Percentiles rank a stretch among this genome's conserved stretches.
Evolutionary conservation across 805 yeast genomes (phyloP).

Genomic region (Wickerhamiella azymoides): DNA sequence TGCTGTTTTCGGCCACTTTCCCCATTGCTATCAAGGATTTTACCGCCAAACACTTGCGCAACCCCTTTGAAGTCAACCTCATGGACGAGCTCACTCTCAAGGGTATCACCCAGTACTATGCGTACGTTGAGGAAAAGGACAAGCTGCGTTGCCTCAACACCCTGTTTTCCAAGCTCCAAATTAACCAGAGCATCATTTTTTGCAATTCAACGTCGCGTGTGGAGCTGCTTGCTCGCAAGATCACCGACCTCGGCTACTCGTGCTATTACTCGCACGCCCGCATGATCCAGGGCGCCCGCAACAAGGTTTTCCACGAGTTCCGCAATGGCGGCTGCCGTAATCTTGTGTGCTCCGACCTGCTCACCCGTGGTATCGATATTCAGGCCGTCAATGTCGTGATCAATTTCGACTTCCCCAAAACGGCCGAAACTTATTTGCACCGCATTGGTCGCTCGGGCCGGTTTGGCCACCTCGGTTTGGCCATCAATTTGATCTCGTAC

Average conservation of each 20-base stretch:
- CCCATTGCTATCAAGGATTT: slow-evolving; percentile 86
- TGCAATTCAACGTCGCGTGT: slow-evolving; percentile 96
- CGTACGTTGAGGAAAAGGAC: slow-evolving; percentile 95
- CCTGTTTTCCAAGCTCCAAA: slow-evolving; percentile 80
- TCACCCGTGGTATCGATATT: slow-evolving; percentile 97
- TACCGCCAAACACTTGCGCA: slow-evolving; percentile 77
- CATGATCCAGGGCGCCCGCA: slow-evolving; percentile 95
- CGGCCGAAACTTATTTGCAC: slow-evolving; percentile 93
- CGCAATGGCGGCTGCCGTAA: slow-evolving; percentile 97
- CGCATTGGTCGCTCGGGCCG: slow-evolving; percentile 99
- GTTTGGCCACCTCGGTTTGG: slow-evolving; percentile 96
- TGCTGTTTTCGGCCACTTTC: slow-evolving; percentile 90
- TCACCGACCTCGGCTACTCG: slow-evolving; percentile 90
- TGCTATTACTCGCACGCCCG: slow-evolving; percentile 95
- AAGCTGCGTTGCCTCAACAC: slow-evolving; percentile 93
- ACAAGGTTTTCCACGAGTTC: slow-evolving; percentile 95
- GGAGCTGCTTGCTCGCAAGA: slow-evolving; percentile 86
- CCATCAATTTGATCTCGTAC: slow-evolving; percentile 93
- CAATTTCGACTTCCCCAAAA: slow-evolving; percentile 96
- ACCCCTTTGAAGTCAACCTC: slow-evolving; percentile 88
- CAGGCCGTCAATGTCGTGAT: slow-evolving; percentile 98
- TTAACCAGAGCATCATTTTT: slow-evolving; percentile 92
- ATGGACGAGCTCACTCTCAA: slow-evolving; percentile 95
- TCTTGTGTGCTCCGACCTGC: slow-evolving; percentile 87
- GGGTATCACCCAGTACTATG: slow-evolving; percentile 95